Conservation (phyloP, 2,329 filamentous ascomycete genomes). For the Zymoseptoria passerinii region DNA sequence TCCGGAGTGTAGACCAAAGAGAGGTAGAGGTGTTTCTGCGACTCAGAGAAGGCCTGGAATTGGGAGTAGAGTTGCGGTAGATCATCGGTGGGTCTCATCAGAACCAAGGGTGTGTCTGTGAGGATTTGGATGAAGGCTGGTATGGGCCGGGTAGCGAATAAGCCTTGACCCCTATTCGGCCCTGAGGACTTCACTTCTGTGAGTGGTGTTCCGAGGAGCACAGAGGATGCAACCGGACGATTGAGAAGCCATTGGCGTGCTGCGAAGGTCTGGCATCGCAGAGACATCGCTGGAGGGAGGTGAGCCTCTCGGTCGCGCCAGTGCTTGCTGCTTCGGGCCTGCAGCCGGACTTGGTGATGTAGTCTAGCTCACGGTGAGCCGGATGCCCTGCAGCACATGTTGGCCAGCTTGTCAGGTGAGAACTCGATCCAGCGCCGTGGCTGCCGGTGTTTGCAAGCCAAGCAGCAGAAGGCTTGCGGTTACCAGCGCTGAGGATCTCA, state of each 20-base stretch:
- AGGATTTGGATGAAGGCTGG: constrained; percentile 12
- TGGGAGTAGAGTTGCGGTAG: constrained; percentile 17
- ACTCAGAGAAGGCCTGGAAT: constrained; percentile 8
- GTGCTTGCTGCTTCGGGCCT: background rate
- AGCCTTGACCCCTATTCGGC: constrained; percentile 15
- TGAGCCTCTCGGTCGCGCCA: no score
- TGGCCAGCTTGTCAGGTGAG: background rate
- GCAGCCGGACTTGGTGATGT: background rate
- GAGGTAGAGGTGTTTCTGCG: constrained; percentile 7
- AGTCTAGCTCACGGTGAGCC: background rate
- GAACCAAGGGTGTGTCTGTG: constrained; percentile 10
- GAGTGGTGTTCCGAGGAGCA: constrained; percentile 10
- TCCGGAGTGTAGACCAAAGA: constrained; percentile 8
- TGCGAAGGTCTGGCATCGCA: background rate
- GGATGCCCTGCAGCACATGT: background rate
- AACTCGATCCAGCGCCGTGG: background rate
- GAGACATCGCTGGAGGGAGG: background rate
- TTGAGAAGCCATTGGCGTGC: constrained; percentile 14
- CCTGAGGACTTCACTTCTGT: constrained; percentile 11
- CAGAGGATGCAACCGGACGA: constrained; percentile 5
- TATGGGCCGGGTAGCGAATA: constrained; percentile 12
- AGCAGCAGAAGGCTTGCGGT: no score
- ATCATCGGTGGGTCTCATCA: constrained; percentile 19
- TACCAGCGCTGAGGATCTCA: no score
- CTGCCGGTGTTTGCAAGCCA: no score